A percentile compares a stretch with the other conserved stretches of the same genome.
These are phyloP conservation scores for Powellomyces hirtus DNA, from an alignment of 192 early-diverging fungal species.

Conservation along the genomic window DNA sequence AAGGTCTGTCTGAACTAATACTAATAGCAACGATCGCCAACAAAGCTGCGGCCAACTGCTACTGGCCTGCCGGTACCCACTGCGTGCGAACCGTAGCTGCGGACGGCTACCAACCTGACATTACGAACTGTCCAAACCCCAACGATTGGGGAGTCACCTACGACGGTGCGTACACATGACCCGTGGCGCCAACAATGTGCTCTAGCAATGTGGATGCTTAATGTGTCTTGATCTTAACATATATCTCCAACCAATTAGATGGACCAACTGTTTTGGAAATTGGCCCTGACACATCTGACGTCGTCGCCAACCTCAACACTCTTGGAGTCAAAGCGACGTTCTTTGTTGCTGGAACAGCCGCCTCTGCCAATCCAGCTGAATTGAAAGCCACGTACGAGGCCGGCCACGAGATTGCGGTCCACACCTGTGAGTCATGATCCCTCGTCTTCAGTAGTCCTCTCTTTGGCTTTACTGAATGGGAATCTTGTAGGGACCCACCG, in stretches of 20 bases:
- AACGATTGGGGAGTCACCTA: slow-evolving; percentile 12
- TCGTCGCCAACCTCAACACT: not conserved
- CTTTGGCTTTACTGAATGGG: not conserved
- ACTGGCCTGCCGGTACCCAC: slow-evolving; percentile 27
- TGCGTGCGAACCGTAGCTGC: slow-evolving; percentile 1
- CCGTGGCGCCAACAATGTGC: not conserved
- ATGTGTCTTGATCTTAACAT: not conserved
- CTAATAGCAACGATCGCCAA: too few relatives aligned
- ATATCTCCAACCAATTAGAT: not conserved
- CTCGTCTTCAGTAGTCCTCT: not conserved
- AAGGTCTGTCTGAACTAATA: too few relatives aligned
- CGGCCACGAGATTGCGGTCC: slow-evolving; percentile 44
- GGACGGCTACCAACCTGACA: slow-evolving; percentile 7
- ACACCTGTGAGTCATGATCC: slow-evolving; percentile 37
- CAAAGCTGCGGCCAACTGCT: slow-evolving; percentile 19
- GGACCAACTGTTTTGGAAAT: slow-evolving; percentile 18
- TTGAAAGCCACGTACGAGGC: slow-evolving; percentile 16
- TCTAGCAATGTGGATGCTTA: not conserved
- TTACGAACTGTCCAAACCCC: not conserved
- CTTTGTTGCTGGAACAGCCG: slow-evolving; percentile 24
- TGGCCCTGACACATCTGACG: slow-evolving; percentile 13
- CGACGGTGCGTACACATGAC: not conserved
- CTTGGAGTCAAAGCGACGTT: slow-evolving; percentile 31
- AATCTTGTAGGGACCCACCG: slow-evolving; percentile 51
- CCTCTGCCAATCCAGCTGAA: slow-evolving; percentile 15